These are phyloP conservation scores for Penicillium frequentans DNA, from an alignment of 2,329 filamentous ascomycete species.

Conservation along the genomic window DNA sequence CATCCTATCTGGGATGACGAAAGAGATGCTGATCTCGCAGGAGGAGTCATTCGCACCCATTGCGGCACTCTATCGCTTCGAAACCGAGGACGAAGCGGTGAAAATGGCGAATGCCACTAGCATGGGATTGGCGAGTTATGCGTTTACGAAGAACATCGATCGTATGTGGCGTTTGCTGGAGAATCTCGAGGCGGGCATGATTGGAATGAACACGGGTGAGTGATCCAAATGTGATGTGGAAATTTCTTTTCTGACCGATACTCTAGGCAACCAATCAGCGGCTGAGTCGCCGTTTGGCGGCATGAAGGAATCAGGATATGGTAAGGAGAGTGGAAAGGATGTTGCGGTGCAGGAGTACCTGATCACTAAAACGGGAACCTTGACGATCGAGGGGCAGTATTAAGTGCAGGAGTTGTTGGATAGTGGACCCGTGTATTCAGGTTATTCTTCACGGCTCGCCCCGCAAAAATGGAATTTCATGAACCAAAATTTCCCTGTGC, in stretches of 20 bases:
- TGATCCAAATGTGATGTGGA: not conserved
- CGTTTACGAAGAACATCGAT: slow-evolving; percentile 68
- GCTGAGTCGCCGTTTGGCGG: slow-evolving; percentile 68
- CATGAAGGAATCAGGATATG: slow-evolving; percentile 67
- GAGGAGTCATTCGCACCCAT: slow-evolving; percentile 69
- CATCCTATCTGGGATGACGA: slow-evolving; percentile 60
- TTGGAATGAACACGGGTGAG: slow-evolving; percentile 62
- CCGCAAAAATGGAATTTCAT: not conserved
- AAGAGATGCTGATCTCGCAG: slow-evolving; percentile 56
- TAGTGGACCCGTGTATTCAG: not conserved
- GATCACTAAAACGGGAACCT: slow-evolving; percentile 65
- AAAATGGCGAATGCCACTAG: slow-evolving; percentile 60
- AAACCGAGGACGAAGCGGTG: slow-evolving; percentile 65
- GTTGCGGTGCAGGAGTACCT: slow-evolving; percentile 64
- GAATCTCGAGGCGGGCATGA: slow-evolving; percentile 69
- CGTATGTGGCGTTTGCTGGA: slow-evolving; percentile 66
- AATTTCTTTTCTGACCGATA: not conserved
- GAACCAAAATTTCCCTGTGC: no score
- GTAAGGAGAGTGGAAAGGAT: slow-evolving; percentile 67
- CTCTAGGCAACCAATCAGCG: slow-evolving; percentile 59
- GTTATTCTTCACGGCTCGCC: not conserved
- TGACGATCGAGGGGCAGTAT: slow-evolving; percentile 60
- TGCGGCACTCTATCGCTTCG: slow-evolving; percentile 63
- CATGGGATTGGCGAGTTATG: slow-evolving; percentile 67
- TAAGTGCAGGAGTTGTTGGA: slow-evolving; percentile 21